Percentiles rank a stretch among this genome's conserved stretches.
phyloP scores from a whole-genome alignment of 2,329 filamentous ascomycete genomes.

The Fusarium guadeloupense region DNA sequence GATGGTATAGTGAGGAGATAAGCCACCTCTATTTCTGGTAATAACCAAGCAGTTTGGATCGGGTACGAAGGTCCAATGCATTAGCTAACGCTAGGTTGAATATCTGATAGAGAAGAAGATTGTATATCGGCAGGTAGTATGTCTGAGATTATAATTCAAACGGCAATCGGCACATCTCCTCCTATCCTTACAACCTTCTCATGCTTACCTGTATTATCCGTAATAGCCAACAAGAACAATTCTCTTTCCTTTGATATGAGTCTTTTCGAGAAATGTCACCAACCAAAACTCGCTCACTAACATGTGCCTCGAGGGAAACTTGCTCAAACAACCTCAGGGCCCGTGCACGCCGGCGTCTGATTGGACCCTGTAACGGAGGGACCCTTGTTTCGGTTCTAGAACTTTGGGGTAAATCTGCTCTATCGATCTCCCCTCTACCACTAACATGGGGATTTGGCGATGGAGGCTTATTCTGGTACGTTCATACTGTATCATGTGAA shows the following conservation, averaged over 20 bases:
- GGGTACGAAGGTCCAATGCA: too few species aligned
- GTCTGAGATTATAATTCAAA: not conserved
- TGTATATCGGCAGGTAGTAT: not conserved
- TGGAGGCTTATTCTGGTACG: not conserved
- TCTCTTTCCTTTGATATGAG: not conserved
- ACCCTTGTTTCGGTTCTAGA: constrained; percentile 30
- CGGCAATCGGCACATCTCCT: not conserved
- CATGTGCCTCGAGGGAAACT: constrained; percentile 41
- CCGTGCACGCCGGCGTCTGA: constrained; percentile 21
- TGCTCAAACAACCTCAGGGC: constrained; percentile 52
- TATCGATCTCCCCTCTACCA: constrained; percentile 15
- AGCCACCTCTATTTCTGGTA: not conserved
- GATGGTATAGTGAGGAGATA: not conserved
- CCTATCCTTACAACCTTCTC: not conserved
- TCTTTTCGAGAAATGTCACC: not conserved
- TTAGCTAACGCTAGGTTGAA: too few species aligned
- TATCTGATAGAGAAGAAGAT: not conserved
- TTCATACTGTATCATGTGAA: too few species aligned
- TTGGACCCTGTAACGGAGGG: constrained; percentile 28
- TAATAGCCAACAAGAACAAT: not conserved
- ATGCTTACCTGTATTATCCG: constrained; percentile 12
- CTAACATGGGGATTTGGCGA: constrained; percentile 15
- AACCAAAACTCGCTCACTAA: constrained; percentile 28
- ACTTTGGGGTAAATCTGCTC: constrained; percentile 29
- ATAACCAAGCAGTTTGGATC: not conserved